phyloP scores from a whole-genome alignment of 1,284 basidiomycete genomes.

The Meripilus lineatus region DNA sequence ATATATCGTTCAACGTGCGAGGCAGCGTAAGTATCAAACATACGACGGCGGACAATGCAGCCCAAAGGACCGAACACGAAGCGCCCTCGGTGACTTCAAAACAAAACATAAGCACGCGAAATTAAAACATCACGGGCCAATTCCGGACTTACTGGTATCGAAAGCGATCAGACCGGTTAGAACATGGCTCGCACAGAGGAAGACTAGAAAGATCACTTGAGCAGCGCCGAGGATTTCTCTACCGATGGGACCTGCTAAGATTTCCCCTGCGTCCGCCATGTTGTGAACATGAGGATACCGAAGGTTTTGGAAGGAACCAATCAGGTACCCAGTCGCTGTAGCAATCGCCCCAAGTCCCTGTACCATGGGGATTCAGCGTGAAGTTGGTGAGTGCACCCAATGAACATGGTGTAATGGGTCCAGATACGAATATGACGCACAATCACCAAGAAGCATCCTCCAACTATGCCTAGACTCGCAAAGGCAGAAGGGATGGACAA shows the following conservation, averaged over 20 bases:
- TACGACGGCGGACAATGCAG: constrained; percentile 23
- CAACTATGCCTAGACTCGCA: constrained; percentile 25
- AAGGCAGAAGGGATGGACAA: constrained; percentile 28
- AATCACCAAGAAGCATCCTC: constrained; percentile 25
- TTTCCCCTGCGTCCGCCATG: constrained; percentile 45
- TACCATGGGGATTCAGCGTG: not conserved
- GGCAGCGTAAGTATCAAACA: constrained; percentile 27
- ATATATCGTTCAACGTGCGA: constrained; percentile 26
- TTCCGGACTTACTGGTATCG: constrained; percentile 26
- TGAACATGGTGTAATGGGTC: not conserved
- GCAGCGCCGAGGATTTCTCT: constrained; percentile 44
- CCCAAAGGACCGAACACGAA: constrained; percentile 29
- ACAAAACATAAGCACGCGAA: too few relatives aligned
- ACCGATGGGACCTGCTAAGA: constrained; percentile 44
- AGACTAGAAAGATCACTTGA: constrained; percentile 48
- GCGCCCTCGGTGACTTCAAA: constrained; percentile 24
- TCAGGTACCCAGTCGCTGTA: constrained; percentile 25
- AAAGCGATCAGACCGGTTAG: constrained; percentile 29
- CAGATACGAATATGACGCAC: constrained; percentile 9
- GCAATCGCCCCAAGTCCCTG: constrained; percentile 25
- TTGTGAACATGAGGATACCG: constrained; percentile 30
- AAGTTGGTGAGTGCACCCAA: not conserved
- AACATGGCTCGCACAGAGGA: constrained; percentile 28
- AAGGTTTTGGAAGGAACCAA: constrained; percentile 27
- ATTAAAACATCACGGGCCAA: too few relatives aligned